phyloP scores from a whole-genome alignment of 441 rosid genomes.

The Erodium trifolium region DNA sequence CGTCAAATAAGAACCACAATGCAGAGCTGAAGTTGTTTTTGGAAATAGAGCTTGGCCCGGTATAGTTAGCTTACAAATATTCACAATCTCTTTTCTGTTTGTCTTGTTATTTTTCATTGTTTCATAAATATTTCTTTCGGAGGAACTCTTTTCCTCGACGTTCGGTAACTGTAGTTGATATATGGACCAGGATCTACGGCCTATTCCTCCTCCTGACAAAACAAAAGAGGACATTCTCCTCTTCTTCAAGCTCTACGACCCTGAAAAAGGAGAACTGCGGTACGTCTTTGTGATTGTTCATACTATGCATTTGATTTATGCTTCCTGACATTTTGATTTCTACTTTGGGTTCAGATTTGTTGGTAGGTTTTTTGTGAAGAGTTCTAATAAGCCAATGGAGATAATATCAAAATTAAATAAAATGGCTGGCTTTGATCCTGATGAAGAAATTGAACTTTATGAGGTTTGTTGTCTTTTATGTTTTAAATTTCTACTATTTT shows the following conservation, averaged over 20 bases:
- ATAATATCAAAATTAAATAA: constrained; percentile 61
- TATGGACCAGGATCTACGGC: constrained; percentile 54
- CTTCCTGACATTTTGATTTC: constrained; percentile 18
- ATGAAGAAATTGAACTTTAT: constrained; percentile 78
- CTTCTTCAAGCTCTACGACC: constrained; percentile 86
- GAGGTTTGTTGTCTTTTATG: constrained; percentile 47
- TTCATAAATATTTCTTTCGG: background rate
- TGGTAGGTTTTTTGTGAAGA: constrained; percentile 79
- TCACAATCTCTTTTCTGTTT: background rate
- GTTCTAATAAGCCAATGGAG: constrained; percentile 69
- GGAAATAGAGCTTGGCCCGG: constrained; percentile 82
- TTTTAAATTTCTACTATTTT: background rate
- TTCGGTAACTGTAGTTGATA: background rate
- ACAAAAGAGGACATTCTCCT: constrained; percentile 75
- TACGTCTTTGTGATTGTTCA: constrained; percentile 21
- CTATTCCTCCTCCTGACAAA: constrained; percentile 64
- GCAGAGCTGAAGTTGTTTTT: constrained; percentile 83
- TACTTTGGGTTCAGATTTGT: constrained; percentile 52
- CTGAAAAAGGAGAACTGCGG: constrained; percentile 74
- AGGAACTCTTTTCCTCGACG: background rate
- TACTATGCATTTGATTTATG: constrained; percentile 8
- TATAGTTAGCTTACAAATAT: constrained; percentile 22
- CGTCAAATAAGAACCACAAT: constrained; percentile 63
- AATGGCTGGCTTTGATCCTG: constrained; percentile 84
- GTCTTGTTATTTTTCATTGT: background rate